These are phyloP conservation scores for Fragaria iinumae DNA, from an alignment of 306 rosid genomes.

Conservation along the genomic window DNA sequence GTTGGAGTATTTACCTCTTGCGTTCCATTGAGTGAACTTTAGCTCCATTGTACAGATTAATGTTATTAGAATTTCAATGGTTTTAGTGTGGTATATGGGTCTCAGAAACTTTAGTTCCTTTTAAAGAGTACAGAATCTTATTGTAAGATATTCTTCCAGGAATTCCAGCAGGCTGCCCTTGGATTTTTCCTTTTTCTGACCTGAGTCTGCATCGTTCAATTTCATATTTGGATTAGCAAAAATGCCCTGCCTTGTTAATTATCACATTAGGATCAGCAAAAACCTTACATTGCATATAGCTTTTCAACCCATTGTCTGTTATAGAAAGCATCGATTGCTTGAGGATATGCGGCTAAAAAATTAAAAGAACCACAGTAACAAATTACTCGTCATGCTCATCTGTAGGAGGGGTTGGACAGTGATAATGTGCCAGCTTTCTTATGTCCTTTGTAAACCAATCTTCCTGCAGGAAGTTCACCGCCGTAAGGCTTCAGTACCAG, in stretches of 20 bases:
- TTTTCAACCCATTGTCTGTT: conserved; percentile 9
- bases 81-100: background rate
- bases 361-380: background rate
- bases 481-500: conserved; percentile 51
- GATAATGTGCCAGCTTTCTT: background rate
- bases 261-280: background rate
- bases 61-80: conserved; percentile 4
- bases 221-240: background rate
- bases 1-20: conserved; percentile 28
- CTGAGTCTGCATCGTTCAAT: background rate
- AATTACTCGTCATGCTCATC: background rate
- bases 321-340: conserved; percentile 4
- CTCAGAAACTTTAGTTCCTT: background rate
- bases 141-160: background rate
- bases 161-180: background rate
- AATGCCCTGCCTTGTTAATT: background rate
- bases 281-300: background rate
- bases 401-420: background rate
- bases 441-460: conserved; percentile 15
- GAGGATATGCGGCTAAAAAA: background rate
- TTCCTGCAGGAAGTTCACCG: conserved; percentile 55
- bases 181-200: background rate
- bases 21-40: background rate
- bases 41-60: background rate
- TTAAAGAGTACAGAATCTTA: background rate